Percentiles rank a stretch among this genome's conserved stretches.
Conservation (phyloP, 2,329 filamentous ascomycete genomes). For the Lachnellula willkommii region DNA sequence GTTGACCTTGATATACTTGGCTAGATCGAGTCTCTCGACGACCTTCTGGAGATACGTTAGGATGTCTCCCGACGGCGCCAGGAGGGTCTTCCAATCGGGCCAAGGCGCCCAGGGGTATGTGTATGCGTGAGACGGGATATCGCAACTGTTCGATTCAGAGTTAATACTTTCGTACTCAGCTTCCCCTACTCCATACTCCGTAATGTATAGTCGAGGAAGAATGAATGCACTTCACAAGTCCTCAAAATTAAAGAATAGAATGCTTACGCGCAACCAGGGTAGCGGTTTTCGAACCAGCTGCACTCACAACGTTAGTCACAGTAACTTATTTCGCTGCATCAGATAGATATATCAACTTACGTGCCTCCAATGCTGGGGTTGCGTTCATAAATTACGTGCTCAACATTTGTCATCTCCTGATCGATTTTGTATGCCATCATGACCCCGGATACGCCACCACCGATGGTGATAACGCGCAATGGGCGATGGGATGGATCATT, state of each 20-base stretch:
- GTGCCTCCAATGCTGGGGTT: not conserved
- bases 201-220: too few relatives aligned
- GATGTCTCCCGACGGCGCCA: conserved; percentile 54
- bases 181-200: too few relatives aligned
- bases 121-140: conserved; percentile 26
- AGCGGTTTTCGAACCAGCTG: not conserved
- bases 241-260: too few relatives aligned
- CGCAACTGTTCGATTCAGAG: conserved; percentile 4
- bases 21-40: conserved; percentile 42
- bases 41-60: conserved; percentile 45
- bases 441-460: conserved; percentile 44
- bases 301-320: too few relatives aligned
- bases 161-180: too few relatives aligned
- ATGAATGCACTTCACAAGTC: too few relatives aligned
- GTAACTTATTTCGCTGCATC: too few relatives aligned
- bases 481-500: conserved; percentile 37
- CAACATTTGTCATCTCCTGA: conserved; percentile 31
- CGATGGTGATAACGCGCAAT: conserved; percentile 43
- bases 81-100: conserved; percentile 48
- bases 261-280: not conserved
- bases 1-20: conserved; percentile 49
- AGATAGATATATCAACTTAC: too few relatives aligned
- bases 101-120: conserved; percentile 51
- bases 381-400: not conserved
- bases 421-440: conserved; percentile 44